Conservation (phyloP, 306 rosid genomes). For the Quillaja saponaria region DNA sequence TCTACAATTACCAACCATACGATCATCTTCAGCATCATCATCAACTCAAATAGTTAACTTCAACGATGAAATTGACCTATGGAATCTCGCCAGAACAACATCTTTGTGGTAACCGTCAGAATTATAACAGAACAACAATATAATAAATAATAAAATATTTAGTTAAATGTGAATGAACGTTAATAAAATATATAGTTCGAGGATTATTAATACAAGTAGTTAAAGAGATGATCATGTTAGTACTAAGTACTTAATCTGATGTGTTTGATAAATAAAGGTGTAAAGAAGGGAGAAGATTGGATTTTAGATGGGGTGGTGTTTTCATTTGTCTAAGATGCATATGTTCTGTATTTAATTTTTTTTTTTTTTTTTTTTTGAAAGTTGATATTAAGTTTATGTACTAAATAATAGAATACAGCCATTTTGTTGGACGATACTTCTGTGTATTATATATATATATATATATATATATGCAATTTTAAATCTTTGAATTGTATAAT, state of each 20-base stretch:
- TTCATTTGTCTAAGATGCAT: slow-evolving; percentile 48
- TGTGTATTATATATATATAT: too few relatives aligned
- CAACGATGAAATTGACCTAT: slow-evolving; percentile 61
- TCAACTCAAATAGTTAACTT: slow-evolving; percentile 16
- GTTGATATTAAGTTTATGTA: too few relatives aligned
- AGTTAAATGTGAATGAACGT: slow-evolving; percentile 18
- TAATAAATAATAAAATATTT: slow-evolving; percentile 1
- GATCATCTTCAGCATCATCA: slow-evolving; percentile 56
- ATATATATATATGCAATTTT: too few relatives aligned
- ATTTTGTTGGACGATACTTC: too few relatives aligned
- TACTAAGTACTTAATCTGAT: slow-evolving; percentile 9
- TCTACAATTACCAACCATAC: slow-evolving; percentile 51
- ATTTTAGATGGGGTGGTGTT: slow-evolving; percentile 57
- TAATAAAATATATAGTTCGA: slow-evolving; percentile 37
- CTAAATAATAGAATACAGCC: too few relatives aligned
- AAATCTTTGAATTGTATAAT: too few relatives aligned
- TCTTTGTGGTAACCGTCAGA: slow-evolving; percentile 52
- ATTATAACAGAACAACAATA: slow-evolving; percentile 37
- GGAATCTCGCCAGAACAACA: slow-evolving; percentile 63
- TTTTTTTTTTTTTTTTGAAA: too few relatives aligned
- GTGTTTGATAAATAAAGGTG: slow-evolving; percentile 25
- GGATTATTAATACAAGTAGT: slow-evolving; percentile 35
- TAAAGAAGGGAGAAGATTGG: slow-evolving; percentile 18
- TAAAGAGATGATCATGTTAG: slow-evolving; percentile 25
- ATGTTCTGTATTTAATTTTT: too few relatives aligned